These are phyloP conservation scores for Lactifluus rugatus DNA, from an alignment of 768 basidiomycete genomes.

Conservation along the genomic window DNA sequence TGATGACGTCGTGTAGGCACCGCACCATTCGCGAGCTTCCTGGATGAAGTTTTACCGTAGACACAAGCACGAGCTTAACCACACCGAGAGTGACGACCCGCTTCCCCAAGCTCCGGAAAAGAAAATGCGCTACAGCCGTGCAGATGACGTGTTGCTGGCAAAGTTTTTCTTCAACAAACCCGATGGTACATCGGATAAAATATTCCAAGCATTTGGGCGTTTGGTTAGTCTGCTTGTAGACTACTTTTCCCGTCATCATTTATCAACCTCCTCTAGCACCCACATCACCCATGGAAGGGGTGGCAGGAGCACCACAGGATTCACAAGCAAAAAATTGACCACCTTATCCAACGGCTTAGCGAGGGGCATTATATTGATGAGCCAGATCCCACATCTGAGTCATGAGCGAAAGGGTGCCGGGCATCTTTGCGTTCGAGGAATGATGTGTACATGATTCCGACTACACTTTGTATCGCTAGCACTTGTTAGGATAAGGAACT, in stretches of 20 bases:
- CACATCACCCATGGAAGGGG: conserved; percentile 89
- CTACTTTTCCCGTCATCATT: neutral
- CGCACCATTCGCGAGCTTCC: conserved; percentile 83
- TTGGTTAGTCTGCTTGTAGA: conserved; percentile 35
- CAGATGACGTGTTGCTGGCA: conserved; percentile 73
- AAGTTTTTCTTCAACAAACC: conserved; percentile 63
- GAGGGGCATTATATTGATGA: conserved; percentile 47
- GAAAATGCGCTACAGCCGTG: conserved; percentile 77
- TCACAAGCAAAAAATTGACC: conserved; percentile 79
- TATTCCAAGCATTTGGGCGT: conserved; percentile 74
- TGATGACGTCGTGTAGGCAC: conserved; percentile 40
- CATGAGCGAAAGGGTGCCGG: conserved; percentile 2
- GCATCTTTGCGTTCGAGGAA: neutral
- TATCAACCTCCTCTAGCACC: conserved; percentile 39
- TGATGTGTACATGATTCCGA: neutral
- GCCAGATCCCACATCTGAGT: conserved; percentile 11
- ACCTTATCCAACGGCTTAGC: conserved; percentile 53
- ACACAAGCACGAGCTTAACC: conserved; percentile 75
- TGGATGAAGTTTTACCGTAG: conserved; percentile 93
- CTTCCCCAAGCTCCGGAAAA: conserved; percentile 72
- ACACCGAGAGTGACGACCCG: conserved; percentile 55
- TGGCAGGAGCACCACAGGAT: conserved; percentile 91
- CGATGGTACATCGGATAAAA: conserved; percentile 73
- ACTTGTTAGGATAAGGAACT: conserved; percentile 3
- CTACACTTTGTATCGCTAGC: conserved; percentile 15